Conservation (phyloP, 169 alveolate genomes). For the Plasmodium malariae region DNA sequence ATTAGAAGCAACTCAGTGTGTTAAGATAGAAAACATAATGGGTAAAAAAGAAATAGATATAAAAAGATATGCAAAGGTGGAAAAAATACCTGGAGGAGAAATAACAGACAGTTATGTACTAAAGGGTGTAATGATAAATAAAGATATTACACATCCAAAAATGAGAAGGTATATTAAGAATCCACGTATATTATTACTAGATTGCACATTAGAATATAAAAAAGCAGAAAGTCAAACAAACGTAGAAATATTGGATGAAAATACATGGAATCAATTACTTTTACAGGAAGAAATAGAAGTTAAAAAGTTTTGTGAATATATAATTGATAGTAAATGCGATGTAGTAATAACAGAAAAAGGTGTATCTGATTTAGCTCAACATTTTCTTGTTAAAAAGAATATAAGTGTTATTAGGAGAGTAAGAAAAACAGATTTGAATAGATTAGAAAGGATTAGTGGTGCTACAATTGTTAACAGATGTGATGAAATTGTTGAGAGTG, state of each 20-base stretch:
- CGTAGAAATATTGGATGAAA: conserved; percentile 97
- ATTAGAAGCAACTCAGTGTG: conserved; percentile 94
- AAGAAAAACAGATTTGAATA: conserved; percentile 97
- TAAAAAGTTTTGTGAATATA: conserved; percentile 96
- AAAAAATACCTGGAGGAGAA: conserved; percentile 99
- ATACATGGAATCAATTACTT: conserved; percentile 95
- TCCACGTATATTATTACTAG: conserved; percentile 97
- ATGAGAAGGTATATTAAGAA: conserved; percentile 96
- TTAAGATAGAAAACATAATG: conserved; percentile 84
- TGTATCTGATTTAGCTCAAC: conserved; percentile 97
- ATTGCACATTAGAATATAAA: conserved; percentile 98
- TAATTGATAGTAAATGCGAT: conserved; percentile 95
- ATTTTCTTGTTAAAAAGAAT: conserved; percentile 95
- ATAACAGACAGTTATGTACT: conserved; percentile 96
- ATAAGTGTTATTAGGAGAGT: conserved; percentile 94
- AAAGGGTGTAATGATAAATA: conserved; percentile 97
- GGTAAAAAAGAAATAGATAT: conserved; percentile 94
- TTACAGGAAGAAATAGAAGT: conserved; percentile 98
- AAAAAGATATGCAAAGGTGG: conserved; percentile 97
- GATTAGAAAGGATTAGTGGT: conserved; percentile 96
- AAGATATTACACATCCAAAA: conserved; percentile 98
- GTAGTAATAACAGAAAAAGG: conserved; percentile 99
- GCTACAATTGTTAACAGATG: conserved; percentile 99
- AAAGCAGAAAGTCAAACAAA: conserved; percentile 98
- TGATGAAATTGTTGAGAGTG: conserved; percentile 94